phyloP scores from a whole-genome alignment of 176 grass and related monocot species.

The Zizania latifolia region DNA sequence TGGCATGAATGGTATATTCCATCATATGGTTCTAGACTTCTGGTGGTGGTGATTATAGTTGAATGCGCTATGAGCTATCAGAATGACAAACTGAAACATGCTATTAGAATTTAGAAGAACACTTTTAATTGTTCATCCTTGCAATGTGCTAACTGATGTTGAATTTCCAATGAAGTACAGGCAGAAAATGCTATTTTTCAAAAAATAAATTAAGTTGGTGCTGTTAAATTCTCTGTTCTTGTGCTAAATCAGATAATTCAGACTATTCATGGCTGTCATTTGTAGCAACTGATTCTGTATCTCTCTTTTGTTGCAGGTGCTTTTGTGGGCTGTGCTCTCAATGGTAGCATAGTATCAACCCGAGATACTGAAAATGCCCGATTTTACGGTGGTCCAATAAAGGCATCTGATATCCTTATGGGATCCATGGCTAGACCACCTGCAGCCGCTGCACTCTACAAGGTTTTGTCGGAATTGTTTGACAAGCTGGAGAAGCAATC shows the following conservation, averaged over 20 bases:
- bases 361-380: conserved; percentile 56
- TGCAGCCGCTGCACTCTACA: conserved; percentile 56
- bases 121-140: not conserved
- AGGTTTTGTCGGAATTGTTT: conserved; percentile 55
- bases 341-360: conserved; percentile 62
- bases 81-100: not conserved
- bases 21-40: not conserved
- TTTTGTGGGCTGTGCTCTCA: conserved; percentile 83
- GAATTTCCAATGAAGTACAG: not conserved
- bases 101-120: not conserved
- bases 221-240: not conserved
- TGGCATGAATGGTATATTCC: not conserved
- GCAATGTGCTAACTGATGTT: not conserved
- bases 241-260: not conserved
- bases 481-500: conserved; percentile 48
- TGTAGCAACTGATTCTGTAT: not conserved
- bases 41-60: not conserved
- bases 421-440: conserved; percentile 60
- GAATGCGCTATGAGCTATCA: not conserved
- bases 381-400: conserved; percentile 62
- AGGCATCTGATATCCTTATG: conserved; percentile 67
- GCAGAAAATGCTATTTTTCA: not conserved
- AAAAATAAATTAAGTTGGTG: not conserved
- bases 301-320: conserved; percentile 44
- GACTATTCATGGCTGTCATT: not conserved